phyloP scores from a whole-genome alignment of 352 stramenopile genomes.

The Phytophthora ramorum region DNA sequence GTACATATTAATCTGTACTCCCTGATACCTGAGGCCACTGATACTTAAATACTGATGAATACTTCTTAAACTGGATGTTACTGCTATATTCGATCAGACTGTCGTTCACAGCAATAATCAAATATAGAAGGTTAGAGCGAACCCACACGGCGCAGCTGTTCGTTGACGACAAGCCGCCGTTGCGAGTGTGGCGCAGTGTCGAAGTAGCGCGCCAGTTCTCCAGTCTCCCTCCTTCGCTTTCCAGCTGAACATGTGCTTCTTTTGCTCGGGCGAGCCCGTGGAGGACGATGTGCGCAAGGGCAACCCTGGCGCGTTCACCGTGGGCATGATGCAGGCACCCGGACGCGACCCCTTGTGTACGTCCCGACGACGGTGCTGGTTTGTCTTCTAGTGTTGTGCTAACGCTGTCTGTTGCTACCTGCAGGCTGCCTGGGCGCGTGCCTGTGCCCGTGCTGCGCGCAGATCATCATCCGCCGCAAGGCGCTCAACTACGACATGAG shows the following conservation, averaged over 20 bases:
- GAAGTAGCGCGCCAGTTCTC: constrained; percentile 13
- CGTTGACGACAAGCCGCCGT: constrained; percentile 2
- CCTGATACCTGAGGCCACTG: too few species aligned
- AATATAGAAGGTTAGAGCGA: neutral
- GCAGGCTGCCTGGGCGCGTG: constrained; percentile 73
- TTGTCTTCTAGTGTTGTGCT: neutral
- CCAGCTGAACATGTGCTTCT: constrained; percentile 54
- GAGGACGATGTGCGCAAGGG: constrained; percentile 71
- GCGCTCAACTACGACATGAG: constrained; percentile 92
- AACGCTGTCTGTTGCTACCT: neutral
- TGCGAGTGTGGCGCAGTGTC: too few species aligned
- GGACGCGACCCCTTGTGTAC: constrained; percentile 83
- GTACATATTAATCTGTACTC: too few species aligned
- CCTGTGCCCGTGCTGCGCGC: constrained; percentile 89
- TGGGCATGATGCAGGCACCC: constrained; percentile 90
- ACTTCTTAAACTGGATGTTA: too few species aligned
- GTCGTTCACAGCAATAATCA: too few species aligned
- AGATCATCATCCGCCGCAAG: constrained; percentile 92
- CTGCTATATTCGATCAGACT: too few species aligned
- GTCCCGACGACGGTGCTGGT: constrained; percentile 21
- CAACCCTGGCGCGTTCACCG: constrained; percentile 81
- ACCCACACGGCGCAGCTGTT: constrained; percentile 21
- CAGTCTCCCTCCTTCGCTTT: neutral
- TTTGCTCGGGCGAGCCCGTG: constrained; percentile 76
- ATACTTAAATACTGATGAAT: too few species aligned